Evolutionary conservation across 768 basidiomycete genomes (phyloP).

Genomic region (Strobilomyces dryophilus): DNA sequence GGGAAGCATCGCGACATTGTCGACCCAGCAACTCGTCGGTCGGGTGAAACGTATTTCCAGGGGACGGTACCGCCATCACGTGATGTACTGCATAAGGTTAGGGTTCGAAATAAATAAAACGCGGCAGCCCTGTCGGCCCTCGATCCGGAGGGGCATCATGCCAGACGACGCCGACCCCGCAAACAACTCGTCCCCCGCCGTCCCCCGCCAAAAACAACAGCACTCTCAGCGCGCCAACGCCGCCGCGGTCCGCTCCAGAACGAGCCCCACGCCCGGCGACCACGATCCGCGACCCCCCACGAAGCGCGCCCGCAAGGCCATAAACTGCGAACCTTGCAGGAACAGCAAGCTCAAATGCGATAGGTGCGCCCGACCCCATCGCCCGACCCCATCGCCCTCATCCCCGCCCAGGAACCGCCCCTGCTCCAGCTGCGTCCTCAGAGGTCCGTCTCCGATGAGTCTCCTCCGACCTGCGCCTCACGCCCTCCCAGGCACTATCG

Average conservation of each 20-base stretch:
- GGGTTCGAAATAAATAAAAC: constrained; percentile 27
- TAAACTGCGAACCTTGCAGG: constrained; percentile 87
- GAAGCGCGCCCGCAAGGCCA: constrained; percentile 81
- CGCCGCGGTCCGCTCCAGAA: constrained; percentile 43
- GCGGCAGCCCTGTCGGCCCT: constrained; percentile 12
- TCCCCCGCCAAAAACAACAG: constrained; percentile 18
- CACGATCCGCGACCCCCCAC: constrained; percentile 65
- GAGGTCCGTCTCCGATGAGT: constrained; percentile 45
- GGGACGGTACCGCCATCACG: constrained; percentile 18
- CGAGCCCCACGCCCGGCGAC: constrained; percentile 45
- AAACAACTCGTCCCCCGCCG: constrained; percentile 9
- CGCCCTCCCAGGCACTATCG: constrained; percentile 59
- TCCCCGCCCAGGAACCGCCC: constrained; percentile 61
- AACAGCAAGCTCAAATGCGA: constrained; percentile 89
- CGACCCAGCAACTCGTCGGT: too few species aligned
- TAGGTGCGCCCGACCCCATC: constrained; percentile 42
- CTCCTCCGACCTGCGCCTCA: background rate
- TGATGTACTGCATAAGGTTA: constrained; percentile 17
- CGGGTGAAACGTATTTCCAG: background rate
- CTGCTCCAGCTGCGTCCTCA: constrained; percentile 83
- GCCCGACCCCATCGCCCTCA: background rate
- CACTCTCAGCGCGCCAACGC: background rate
- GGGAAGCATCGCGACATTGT: background rate
- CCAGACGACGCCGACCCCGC: constrained; percentile 28
- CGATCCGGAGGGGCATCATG: constrained; percentile 27